Base-by-base conservation (phyloP, 2,329 filamentous ascomycete species). In the Aspergillus neoniger region DNA sequence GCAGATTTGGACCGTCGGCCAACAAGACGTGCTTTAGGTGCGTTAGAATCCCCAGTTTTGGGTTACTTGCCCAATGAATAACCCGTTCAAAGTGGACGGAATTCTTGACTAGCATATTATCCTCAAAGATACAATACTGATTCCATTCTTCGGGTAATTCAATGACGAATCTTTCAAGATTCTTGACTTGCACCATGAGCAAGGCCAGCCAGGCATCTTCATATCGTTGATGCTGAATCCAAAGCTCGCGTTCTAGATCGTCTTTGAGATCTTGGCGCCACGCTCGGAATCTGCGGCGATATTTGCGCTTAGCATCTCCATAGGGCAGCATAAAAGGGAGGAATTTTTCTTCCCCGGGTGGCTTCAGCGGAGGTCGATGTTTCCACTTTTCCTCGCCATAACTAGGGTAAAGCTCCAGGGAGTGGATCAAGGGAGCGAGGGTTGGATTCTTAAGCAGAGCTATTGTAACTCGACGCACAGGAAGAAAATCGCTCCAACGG, bases 141-240 rank as follows among this genome's bases (percentile, higher is more conserved):
- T 25, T n/a, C 25, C 15, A 6, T 9, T 53, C 50, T 14, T 19
- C 50, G 12, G 32, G 32, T 10, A 53, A 5, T 9, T 25, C 7
- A 2, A 53, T 53, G 19, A 21, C 36, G 12, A 53, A 15, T 6
- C 5, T 10, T 21, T 53, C 17, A 1, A 53, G 50, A 19, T 53
- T 23, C 2, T 19, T n/a, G 12, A 41, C 17, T 25, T 53, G 50
- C 2, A 53, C 30, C 6, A 53, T 23, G 25, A 53, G 50, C 17
- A 53, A 39, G 21, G 32, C 50, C 9, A 53, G 17, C 50, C 50
- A 53, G 32, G 50, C 32, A 39, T 53, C 50, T 28, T 53, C 32
- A 8, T 41, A 28, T 12, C 25, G 25, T 25, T 25, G 25, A 7
- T 6, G 7, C 7, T 25, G 8, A 25, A 25, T 25, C 25, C 25